A percentile compares a stretch with the other conserved stretches of the same genome.
phyloP scores from a whole-genome alignment of 768 basidiomycete species.

The Ramaria sp. region DNA sequence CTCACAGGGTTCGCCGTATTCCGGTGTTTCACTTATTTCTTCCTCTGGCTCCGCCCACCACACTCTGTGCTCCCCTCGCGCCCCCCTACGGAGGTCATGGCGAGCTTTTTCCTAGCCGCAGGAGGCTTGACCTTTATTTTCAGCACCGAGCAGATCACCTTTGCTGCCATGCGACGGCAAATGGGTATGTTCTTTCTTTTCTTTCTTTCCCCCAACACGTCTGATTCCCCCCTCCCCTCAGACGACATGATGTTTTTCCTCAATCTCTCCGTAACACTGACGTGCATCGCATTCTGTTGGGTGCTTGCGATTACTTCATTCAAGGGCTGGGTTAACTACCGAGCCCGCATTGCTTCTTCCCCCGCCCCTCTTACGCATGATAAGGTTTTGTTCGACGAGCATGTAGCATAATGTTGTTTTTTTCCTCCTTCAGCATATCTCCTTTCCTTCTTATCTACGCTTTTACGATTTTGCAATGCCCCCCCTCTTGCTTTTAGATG shows the following conservation, averaged over 20 bases:
- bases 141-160: constrained; percentile 80
- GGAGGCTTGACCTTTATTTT: constrained; percentile 88
- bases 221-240: constrained; percentile 17
- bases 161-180: constrained; percentile 87
- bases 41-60: constrained; percentile 83
- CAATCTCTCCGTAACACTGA: constrained; percentile 75
- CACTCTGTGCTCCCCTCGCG: constrained; percentile 79
- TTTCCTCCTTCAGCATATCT: neutral
- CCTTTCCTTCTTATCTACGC: too few relatives aligned
- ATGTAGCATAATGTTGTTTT: constrained; percentile 20
- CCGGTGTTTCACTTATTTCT: constrained; percentile 86
- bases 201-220: too few relatives aligned
- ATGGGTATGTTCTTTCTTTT: constrained; percentile 52
- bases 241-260: constrained; percentile 82
- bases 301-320: constrained; percentile 59
- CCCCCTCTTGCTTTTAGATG: too few relatives aligned
- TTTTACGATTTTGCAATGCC: too few relatives aligned
- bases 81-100: constrained; percentile 88
- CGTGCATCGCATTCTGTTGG: constrained; percentile 84
- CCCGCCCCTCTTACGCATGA: constrained; percentile 20
- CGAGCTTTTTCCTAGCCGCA: constrained; percentile 75
- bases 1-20: constrained; percentile 69
- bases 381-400: neutral
- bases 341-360: constrained; percentile 18
- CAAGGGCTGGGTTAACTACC: constrained; percentile 68